Evolutionary conservation across 2,329 filamentous ascomycete species (phyloP), one percentile per base, ranked within the genome.

Genomic region (Fusarium sp.): DNA sequence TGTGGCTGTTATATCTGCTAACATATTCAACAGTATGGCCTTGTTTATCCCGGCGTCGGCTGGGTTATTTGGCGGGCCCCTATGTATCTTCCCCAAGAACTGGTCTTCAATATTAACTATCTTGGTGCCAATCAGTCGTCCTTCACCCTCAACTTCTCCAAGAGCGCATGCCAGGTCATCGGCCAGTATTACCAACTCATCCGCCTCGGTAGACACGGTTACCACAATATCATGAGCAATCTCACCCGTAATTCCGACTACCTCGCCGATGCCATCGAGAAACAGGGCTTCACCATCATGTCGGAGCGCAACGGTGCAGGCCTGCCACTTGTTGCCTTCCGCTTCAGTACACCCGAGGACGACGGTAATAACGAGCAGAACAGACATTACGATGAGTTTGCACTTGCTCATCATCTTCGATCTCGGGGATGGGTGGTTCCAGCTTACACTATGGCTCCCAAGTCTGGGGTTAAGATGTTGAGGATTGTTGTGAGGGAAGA

Each of bases 81-180:
- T 55, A 90, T 96, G 79, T 96, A 86, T 81, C 86, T 97, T 3
- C 95, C 94, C 8, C 86, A 95, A 78, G 94, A 97, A 76, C 89
- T 97, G 27, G 93, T 97, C 75, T 98, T 98, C 88, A 97, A 97
- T 85, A 97, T 98, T 87, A 97, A 97, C 86, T 98, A 98, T 82
- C 90, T 97, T 6, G 95, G 95, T 57, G 94, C 95, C 11, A 93
- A 97, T 77, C 95, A 97, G 79, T 91, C 93, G 3, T 97, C 93
- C 3, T 97, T 97, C 83, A 97, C 95, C 0, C 89, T 98, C 64
- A 98, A 98, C 85, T 98, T 98, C 84, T 96, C 92, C 77, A 96
- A 97, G 79, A 94, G 94, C 61, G 95, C 95, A 14, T 93, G 91
- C 6, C 94, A 97, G 78, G 92, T 97, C 76, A 97, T 97, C 68